Conservation (phyloP, 352 stramenopile species). For the Aphanomyces astaci region DNA sequence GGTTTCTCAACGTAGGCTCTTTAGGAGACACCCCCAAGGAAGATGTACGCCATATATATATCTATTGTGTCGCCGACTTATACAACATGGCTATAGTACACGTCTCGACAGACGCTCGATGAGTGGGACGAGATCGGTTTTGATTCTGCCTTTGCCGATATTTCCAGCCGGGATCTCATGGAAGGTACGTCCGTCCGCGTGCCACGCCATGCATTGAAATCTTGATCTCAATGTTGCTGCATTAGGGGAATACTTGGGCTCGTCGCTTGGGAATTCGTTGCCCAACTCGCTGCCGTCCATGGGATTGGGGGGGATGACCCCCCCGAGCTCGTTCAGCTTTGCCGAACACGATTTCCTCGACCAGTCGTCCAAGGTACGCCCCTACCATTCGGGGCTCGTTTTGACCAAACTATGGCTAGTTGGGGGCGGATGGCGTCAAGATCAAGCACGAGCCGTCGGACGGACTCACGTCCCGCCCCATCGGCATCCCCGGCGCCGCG, state of each 20-base stretch:
- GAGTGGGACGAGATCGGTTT: conserved; percentile 85
- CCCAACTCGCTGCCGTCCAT: conserved; percentile 83
- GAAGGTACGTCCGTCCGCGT: conserved; percentile 26
- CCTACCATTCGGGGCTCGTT: too few relatives aligned
- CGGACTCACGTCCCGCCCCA: conserved; percentile 48
- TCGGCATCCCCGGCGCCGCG: conserved; percentile 66
- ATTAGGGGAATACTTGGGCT: conserved; percentile 63
- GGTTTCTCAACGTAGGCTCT: conserved; percentile 82
- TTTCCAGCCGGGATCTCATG: conserved; percentile 65
- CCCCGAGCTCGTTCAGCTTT: conserved; percentile 74
- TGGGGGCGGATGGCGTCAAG: conserved; percentile 2
- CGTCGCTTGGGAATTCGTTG: conserved; percentile 72
- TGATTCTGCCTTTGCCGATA: conserved; percentile 68
- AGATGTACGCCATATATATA: conserved; percentile 21
- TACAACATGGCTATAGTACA: conserved; percentile 8
- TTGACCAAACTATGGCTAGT: background rate
- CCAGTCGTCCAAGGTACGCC: conserved; percentile 20
- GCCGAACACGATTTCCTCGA: conserved; percentile 76
- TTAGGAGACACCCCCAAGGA: conserved; percentile 79
- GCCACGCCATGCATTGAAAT: too few relatives aligned
- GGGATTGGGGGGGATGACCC: conserved; percentile 68
- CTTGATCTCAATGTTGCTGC: too few relatives aligned
- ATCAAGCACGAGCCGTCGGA: conserved; percentile 17
- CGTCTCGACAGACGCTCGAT: conserved; percentile 65
- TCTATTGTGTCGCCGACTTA: background rate